Percentiles rank a stretch among this genome's conserved stretches.
Evolutionary conservation across 2,329 filamentous ascomycete species (phyloP).

Genomic region (Curvularia lunata): DNA sequence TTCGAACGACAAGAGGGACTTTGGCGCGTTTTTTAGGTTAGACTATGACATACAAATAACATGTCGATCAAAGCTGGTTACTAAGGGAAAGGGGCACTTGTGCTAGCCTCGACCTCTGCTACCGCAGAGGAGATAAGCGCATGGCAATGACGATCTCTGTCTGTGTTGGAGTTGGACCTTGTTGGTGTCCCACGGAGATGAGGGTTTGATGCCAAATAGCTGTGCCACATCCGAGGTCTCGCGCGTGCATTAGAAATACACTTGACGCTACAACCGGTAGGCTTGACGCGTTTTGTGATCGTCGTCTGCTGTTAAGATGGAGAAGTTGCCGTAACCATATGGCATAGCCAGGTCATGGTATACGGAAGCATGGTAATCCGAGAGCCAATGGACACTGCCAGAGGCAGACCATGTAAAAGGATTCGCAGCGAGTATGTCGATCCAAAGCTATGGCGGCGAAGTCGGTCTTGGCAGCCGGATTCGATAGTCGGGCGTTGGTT

Average conservation of each 20-base stretch:
- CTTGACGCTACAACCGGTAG: not conserved
- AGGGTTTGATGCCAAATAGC: not conserved
- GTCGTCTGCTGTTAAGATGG: not conserved
- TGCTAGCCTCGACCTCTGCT: not conserved
- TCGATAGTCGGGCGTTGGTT: not conserved
- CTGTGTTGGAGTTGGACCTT: not conserved
- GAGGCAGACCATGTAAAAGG: not conserved
- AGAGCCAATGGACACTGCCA: not conserved
- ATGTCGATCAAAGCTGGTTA: not conserved
- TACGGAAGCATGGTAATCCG: not conserved
- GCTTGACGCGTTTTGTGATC: not conserved
- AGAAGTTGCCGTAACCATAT: not conserved
- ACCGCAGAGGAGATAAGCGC: conserved; percentile 4
- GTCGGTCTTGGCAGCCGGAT: not conserved
- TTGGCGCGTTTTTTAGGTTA: conserved; percentile 1
- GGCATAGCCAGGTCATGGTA: not conserved
- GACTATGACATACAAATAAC: not conserved
- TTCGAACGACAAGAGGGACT: conserved; percentile 4
- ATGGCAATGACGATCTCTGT: conserved; percentile 9
- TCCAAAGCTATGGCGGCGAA: not conserved
- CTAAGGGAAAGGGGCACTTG: conserved; percentile 1
- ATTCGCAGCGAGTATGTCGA: not conserved
- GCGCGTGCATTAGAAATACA: not conserved
- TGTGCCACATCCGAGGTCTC: not conserved
- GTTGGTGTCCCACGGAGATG: not conserved